Conservation (phyloP, 2,329 filamentous ascomycete genomes). For the Nemania serpens region DNA sequence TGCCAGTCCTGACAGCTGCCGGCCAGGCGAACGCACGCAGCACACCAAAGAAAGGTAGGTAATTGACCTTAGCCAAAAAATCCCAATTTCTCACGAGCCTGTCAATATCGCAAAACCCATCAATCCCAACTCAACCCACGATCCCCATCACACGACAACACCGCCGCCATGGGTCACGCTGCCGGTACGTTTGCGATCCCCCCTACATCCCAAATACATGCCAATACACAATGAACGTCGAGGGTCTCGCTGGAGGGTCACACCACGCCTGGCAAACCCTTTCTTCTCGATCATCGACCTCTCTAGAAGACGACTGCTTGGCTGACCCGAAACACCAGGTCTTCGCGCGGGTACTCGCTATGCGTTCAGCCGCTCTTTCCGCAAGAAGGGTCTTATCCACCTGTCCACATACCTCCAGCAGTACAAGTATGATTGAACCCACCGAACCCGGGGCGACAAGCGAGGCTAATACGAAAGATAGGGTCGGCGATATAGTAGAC, state of each 20-base stretch:
- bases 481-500: slow-evolving; percentile 98
- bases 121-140: slow-evolving; percentile 31
- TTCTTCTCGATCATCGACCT: no score
- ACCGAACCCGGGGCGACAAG: no score
- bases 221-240: slow-evolving; percentile 50
- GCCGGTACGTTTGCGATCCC: slow-evolving; percentile 44
- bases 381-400: slow-evolving; percentile 91
- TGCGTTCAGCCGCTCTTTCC: slow-evolving; percentile 93
- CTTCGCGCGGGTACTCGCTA: slow-evolving; percentile 47
- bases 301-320: no score
- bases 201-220: no score
- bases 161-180: slow-evolving; percentile 80
- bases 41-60: slow-evolving; percentile 19
- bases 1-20: slow-evolving; percentile 21
- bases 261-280: no score
- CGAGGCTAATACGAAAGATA: no score
- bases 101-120: slow-evolving; percentile 29
- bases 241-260: slow-evolving; percentile 50
- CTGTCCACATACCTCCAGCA: slow-evolving; percentile 93
- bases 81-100: slow-evolving; percentile 31
- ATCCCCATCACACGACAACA: slow-evolving; percentile 48
- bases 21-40: not conserved
- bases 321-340: not conserved
- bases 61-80: slow-evolving; percentile 26
- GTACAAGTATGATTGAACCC: slow-evolving; percentile 59